Percentiles rank a stretch among this genome's conserved stretches.
Evolutionary conservation across 768 basidiomycete genomes (phyloP).

Genomic region (Kwoniella bestiolae): DNA sequence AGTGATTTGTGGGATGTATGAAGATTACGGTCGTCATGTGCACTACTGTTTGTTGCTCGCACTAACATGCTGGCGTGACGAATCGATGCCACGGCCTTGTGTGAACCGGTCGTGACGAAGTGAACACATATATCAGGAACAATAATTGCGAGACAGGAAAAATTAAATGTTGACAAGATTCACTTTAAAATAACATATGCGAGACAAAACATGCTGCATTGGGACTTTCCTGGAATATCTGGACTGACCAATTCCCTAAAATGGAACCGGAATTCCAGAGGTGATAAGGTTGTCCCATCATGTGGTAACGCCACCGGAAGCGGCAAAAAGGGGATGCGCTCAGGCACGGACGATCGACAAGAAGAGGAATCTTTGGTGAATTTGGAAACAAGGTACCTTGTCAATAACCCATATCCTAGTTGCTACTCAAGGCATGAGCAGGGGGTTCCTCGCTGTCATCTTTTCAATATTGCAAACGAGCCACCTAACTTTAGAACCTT

Average conservation of each 20-base stretch:
- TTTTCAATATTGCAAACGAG: not conserved
- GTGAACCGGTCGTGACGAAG: too few relatives aligned
- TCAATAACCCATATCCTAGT: too few relatives aligned
- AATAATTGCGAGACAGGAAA: not conserved
- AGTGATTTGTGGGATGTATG: too few relatives aligned
- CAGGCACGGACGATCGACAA: not conserved
- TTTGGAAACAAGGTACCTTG: too few relatives aligned
- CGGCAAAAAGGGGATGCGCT: not conserved
- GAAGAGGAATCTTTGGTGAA: not conserved
- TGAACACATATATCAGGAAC: too few relatives aligned
- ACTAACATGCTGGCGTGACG: too few relatives aligned
- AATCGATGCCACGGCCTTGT: too few relatives aligned
- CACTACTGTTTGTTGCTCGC: too few relatives aligned
- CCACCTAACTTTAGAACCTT: not conserved
- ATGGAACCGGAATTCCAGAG: not conserved
- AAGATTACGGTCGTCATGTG: too few relatives aligned
- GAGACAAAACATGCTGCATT: not conserved
- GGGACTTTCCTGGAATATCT: not conserved
- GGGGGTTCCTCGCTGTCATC: not conserved
- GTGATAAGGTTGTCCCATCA: not conserved
- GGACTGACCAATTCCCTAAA: not conserved
- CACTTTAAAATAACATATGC: not conserved
- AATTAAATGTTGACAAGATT: not conserved
- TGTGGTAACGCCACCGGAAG: not conserved
- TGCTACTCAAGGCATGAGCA: not conserved